These are phyloP conservation scores for Venustampulla echinocandica DNA, from an alignment of 495 filamentous ascomycete species.

Conservation along the genomic window DNA sequence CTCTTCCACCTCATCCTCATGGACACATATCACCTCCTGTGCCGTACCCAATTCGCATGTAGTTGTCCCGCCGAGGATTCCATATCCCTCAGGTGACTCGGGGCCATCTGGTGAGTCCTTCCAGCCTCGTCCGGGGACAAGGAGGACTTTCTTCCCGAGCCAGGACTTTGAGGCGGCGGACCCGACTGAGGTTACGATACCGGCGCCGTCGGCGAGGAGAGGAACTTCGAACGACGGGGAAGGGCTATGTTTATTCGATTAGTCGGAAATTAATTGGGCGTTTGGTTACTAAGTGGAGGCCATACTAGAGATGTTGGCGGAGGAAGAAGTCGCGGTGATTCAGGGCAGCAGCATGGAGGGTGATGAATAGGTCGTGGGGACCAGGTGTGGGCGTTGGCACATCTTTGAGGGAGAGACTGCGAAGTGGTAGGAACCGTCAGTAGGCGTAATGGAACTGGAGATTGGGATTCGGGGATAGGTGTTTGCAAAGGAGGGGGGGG, in stretches of 20 bases:
- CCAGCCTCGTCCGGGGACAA: constrained; percentile 73
- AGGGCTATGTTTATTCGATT: too few species aligned
- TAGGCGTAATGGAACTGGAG: constrained; percentile 7
- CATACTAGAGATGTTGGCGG: constrained; percentile 86
- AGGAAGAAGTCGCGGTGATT: constrained; percentile 93
- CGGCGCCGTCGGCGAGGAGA: constrained; percentile 71
- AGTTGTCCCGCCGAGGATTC: constrained; percentile 65
- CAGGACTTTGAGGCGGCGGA: constrained; percentile 37
- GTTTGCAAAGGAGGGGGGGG: constrained; percentile 14
- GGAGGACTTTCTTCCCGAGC: constrained; percentile 57
- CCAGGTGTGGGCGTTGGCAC: constrained; percentile 53
- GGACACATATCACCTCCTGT: constrained; percentile 61
- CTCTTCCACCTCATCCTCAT: constrained; percentile 61
- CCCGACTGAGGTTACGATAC: constrained; percentile 56
- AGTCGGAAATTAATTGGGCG: too few species aligned
- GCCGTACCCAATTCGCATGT: constrained; percentile 56
- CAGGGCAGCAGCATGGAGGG: constrained; percentile 64
- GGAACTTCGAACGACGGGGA: constrained; percentile 66
- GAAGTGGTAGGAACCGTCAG: constrained; percentile 4
- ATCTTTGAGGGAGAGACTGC: constrained; percentile 51
- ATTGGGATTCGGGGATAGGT: constrained; percentile 3
- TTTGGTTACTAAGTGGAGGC: too few species aligned
- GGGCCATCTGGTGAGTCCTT: constrained; percentile 58
- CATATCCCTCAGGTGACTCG: constrained; percentile 51
- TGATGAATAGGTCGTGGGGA: constrained; percentile 56